Evolutionary conservation across 345 rosid genomes (phyloP), one percentile per base, ranked within the genome.

Genomic region (Lenwebbia sp.): DNA sequence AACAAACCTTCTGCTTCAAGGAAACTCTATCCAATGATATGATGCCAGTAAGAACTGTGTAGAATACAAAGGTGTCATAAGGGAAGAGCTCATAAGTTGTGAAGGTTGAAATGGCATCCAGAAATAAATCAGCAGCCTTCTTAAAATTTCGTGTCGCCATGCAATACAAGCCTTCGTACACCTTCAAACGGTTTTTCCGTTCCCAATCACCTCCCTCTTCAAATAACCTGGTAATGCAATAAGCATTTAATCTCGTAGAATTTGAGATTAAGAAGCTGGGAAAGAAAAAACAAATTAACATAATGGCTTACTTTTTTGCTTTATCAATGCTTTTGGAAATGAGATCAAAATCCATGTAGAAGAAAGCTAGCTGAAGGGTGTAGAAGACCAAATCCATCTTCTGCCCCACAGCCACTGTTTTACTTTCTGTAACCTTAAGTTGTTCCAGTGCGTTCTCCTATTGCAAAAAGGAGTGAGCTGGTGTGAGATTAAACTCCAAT

Each of bases 151-250:
- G 91, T 75, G 98, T 94, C 58, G 96, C 93, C 99, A 98, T 93
- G 95, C 96, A 95, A 82, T 91, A 93, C 90, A 98, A 86, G 89
- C 99, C 99, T 91, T 96, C 99, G 25, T 98, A 98, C 83, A 96
- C 99, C 93, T 98, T 98, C 87, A 98, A 91, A 56, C 98, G 92
- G 87, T 98, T 98, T 94, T 98, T 98, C 93, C 96, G 95, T 89
- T 98, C 99, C 99, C 99, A 98, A 84, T 98, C 99, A 90, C 99
- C 99, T 89, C 99, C 99, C 91, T 95, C 99, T 90, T 98, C 99
- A 92, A 98, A 98, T 93, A 98, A 94, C 87, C 99, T 98, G 90
- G 54, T 19, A 37, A 70, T 70, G 23, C 37, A 37, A 70, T 19
- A 70, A 70, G 13, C 7, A 37, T 37, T 70, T 70, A 70, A 37